A percentile compares a stretch with the other conserved stretches of the same genome.
Evolutionary conservation across 345 rosid species (phyloP).

Genomic region (Gossypium herbaceum): DNA sequence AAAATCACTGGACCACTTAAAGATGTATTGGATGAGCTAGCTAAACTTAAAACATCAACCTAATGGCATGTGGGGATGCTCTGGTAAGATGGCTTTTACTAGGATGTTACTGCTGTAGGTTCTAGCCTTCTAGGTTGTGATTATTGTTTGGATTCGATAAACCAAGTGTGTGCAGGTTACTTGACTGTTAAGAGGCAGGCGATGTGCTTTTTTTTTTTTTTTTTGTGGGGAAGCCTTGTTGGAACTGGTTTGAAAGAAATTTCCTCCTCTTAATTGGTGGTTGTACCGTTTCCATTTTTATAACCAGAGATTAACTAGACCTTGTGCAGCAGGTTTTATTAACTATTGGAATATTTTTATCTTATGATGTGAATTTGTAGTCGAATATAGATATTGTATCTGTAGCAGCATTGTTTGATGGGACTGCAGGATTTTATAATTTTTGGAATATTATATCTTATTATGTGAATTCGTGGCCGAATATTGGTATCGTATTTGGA

Average conservation of each 20-base stretch:
- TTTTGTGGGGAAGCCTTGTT: neutral
- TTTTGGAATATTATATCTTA: neutral
- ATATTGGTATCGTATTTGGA: neutral
- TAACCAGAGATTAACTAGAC: neutral
- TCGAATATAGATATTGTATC: neutral
- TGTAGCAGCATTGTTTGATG: neutral
- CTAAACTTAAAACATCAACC: conserved; percentile 7
- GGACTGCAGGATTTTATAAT: neutral
- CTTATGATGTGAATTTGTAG: neutral
- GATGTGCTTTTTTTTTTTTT: neutral
- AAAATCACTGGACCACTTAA: conserved; percentile 8
- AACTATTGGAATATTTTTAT: neutral
- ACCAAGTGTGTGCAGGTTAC: neutral
- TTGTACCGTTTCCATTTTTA: neutral
- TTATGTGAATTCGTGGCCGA: neutral
- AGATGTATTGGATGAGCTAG: conserved; percentile 15
- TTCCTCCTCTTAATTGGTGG: neutral
- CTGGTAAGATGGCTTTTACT: conserved; percentile 7
- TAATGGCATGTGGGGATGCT: neutral
- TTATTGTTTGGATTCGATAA: neutral
- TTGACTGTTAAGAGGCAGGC: neutral
- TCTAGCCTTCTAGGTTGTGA: neutral
- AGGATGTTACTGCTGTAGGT: neutral
- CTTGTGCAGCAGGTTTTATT: neutral
- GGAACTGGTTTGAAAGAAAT: conserved; percentile 1